These are phyloP conservation scores for Colletotrichum incanum DNA, from an alignment of 2,329 filamentous ascomycete genomes.

Conservation along the genomic window DNA sequence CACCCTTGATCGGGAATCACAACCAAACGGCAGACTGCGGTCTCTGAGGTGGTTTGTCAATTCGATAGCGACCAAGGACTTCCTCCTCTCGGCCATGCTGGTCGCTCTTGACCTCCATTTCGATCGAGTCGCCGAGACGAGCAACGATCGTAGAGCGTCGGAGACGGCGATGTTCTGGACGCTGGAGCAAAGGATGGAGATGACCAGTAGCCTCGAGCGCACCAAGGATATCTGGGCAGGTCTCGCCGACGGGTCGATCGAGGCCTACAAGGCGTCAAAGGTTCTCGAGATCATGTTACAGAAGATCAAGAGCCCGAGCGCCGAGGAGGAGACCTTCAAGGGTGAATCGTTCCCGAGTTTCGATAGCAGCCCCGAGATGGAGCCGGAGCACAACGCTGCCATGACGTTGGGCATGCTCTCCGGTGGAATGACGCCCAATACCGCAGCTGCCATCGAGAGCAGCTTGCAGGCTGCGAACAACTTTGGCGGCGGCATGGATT, in stretches of 20 bases:
- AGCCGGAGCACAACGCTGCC: slow-evolving; percentile 59
- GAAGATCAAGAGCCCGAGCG: slow-evolving; percentile 75
- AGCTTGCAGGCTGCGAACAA: slow-evolving; percentile 58
- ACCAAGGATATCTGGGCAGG: slow-evolving; percentile 86
- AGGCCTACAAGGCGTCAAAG: slow-evolving; percentile 88
- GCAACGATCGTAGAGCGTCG: slow-evolving; percentile 56
- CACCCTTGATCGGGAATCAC: slow-evolving; percentile 82
- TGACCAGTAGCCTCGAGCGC: slow-evolving; percentile 81
- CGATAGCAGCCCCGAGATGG: slow-evolving; percentile 44
- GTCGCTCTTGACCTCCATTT: slow-evolving; percentile 87
- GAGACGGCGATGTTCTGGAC: slow-evolving; percentile 71
- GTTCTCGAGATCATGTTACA: slow-evolving; percentile 88
- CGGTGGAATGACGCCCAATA: slow-evolving; percentile 53
- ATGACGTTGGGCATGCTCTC: slow-evolving; percentile 62
- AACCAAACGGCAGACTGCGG: slow-evolving; percentile 79
- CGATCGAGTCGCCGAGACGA: slow-evolving; percentile 66
- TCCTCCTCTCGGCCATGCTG: slow-evolving; percentile 88
- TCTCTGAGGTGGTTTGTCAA: slow-evolving; percentile 85
- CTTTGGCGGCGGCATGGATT: slow-evolving; percentile 62
- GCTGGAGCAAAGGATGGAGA: slow-evolving; percentile 76
- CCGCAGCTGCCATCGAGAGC: slow-evolving; percentile 47
- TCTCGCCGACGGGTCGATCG: slow-evolving; percentile 83
- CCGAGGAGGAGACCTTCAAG: slow-evolving; percentile 33
- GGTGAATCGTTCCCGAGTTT: slow-evolving; percentile 50
- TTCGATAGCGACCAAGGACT: slow-evolving; percentile 86